Percentiles rank a stretch among this genome's conserved stretches.
Evolutionary conservation across 345 rosid genomes (phyloP).

Genomic region (Eutrema yunnanense): DNA sequence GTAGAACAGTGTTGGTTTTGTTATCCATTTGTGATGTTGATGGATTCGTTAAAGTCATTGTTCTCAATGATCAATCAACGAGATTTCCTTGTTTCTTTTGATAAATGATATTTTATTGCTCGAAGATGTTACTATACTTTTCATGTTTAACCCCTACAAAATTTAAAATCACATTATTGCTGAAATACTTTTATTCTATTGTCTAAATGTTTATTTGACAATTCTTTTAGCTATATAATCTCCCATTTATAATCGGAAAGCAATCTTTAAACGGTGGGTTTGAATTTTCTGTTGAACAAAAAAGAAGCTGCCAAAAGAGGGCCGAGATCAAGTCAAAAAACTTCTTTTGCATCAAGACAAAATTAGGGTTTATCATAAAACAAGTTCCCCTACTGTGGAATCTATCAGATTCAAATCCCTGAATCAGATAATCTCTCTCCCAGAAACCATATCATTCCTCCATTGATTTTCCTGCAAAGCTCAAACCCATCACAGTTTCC

Average conservation of each 20-base stretch:
- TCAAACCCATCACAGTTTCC: too few species aligned
- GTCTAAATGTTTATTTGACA: neutral
- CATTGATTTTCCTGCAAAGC: conserved; percentile 8
- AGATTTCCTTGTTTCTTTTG: neutral
- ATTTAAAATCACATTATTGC: neutral
- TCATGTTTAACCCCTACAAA: neutral
- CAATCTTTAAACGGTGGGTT: conserved; percentile 26
- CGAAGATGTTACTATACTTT: neutral
- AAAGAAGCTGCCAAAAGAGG: conserved; percentile 22
- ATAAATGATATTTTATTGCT: neutral
- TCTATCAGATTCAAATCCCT: conserved; percentile 1
- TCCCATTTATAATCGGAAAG: conserved; percentile 14
- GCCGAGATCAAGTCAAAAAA: conserved; percentile 19
- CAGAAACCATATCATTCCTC: conserved; percentile 2
- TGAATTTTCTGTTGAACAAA: conserved; percentile 22
- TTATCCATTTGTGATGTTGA: neutral
- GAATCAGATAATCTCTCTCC: conserved; percentile 1
- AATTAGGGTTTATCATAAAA: conserved; percentile 24
- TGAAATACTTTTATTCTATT: neutral
- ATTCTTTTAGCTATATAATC: neutral
- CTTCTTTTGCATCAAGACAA: conserved; percentile 16
- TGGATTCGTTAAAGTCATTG: neutral
- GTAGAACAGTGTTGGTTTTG: neutral
- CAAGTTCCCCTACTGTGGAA: neutral
- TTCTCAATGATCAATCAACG: neutral